These are phyloP conservation scores for Xylaria sp. DNA, from an alignment of 2,329 filamentous ascomycete species.

Conservation along the genomic window DNA sequence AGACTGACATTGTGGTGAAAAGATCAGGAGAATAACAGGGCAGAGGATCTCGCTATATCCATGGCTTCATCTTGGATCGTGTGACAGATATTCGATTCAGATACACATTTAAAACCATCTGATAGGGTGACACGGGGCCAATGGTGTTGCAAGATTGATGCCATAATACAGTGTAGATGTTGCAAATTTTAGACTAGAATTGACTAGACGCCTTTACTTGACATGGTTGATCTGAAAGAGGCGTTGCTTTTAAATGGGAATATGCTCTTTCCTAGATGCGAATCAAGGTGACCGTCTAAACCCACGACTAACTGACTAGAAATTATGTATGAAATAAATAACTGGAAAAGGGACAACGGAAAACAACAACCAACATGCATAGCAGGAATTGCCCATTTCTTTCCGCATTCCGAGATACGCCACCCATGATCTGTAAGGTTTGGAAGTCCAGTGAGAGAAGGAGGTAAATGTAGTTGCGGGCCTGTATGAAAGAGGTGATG, in stretches of 20 bases:
- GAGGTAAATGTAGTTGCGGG: conserved; percentile 13
- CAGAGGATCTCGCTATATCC: neutral
- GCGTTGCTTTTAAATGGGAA: conserved; percentile 19
- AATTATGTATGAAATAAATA: conserved; percentile 28
- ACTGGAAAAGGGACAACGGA: conserved; percentile 6
- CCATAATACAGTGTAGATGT: neutral
- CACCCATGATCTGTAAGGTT: conserved; percentile 29
- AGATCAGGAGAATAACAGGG: neutral
- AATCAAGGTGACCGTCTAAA: conserved; percentile 36
- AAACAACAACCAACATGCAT: conserved; percentile 2
- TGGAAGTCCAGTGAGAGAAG: neutral
- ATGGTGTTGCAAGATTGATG: neutral
- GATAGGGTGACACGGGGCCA: neutral
- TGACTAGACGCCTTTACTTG: neutral
- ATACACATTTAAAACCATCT: neutral
- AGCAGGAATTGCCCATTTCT: conserved; percentile 18
- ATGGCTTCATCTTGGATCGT: neutral
- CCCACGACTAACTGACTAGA: conserved; percentile 27
- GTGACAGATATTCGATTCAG: neutral
- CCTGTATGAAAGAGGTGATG: neutral
- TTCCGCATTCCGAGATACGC: conserved; percentile 30
- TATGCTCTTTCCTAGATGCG: conserved; percentile 35
- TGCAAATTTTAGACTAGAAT: neutral
- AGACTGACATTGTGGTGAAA: neutral
- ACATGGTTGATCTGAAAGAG: conserved; percentile 1